Evolutionary conservation across 192 early-diverging fungal genomes (phyloP).

Genomic region (Powellomyces hirtus): DNA sequence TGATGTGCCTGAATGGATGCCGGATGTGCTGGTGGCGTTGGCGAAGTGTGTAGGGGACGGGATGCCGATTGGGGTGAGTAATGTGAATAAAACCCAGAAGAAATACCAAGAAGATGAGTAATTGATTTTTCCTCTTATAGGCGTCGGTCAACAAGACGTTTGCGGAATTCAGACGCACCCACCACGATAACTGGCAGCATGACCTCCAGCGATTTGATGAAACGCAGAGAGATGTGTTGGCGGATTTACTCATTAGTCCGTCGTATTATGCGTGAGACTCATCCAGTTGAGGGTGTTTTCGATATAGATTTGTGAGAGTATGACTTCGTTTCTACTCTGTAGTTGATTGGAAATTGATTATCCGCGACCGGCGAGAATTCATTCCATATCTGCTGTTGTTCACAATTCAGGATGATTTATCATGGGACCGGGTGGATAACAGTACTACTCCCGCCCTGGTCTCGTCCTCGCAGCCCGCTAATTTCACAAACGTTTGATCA

Average conservation of each 20-base stretch:
- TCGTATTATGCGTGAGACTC: conserved; percentile 48
- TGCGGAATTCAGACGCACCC: conserved; percentile 91
- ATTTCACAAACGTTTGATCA: no score
- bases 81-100: background rate
- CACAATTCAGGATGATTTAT: no score
- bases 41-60: conserved; percentile 79
- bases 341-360: no score
- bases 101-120: background rate
- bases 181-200: conserved; percentile 94
- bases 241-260: conserved; percentile 73
- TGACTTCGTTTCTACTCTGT: no score
- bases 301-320: no score
- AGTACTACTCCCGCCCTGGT: no score
- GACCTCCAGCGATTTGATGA: conserved; percentile 74
- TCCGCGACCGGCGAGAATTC: no score
- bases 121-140: conserved; percentile 26
- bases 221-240: conserved; percentile 74
- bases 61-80: conserved; percentile 71
- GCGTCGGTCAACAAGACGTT: conserved; percentile 81
- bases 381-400: no score
- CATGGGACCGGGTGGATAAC: no score
- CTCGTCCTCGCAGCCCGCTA: no score
- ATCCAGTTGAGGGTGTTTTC: no score
- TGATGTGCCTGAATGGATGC: conserved; percentile 86
- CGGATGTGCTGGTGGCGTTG: conserved; percentile 74